These are phyloP conservation scores for Mucor circinelloides DNA, from an alignment of 371 early-diverging fungal genomes.

Conservation along the genomic window DNA sequence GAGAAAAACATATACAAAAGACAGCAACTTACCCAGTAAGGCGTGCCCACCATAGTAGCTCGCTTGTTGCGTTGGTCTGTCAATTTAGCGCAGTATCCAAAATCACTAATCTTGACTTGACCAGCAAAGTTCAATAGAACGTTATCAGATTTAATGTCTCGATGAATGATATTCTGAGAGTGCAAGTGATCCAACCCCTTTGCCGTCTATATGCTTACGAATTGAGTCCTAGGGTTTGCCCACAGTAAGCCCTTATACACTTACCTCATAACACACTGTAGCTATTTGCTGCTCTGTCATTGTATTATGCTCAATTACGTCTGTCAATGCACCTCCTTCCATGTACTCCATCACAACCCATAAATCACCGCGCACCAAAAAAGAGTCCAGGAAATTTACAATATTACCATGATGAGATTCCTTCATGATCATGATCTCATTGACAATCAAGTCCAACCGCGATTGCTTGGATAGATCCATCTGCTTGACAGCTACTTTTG, in stretches of 20 bases:
- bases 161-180: constrained; percentile 81
- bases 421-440: constrained; percentile 97
- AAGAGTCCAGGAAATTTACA: constrained; percentile 94
- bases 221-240: neutral
- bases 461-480: constrained; percentile 94
- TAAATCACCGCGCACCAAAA: constrained; percentile 82
- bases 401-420: constrained; percentile 95
- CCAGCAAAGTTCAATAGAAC: constrained; percentile 78
- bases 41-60: constrained; percentile 92
- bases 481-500: constrained; percentile 92
- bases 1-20: neutral
- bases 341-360: constrained; percentile 99
- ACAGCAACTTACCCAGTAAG: constrained; percentile 68
- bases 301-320: constrained; percentile 91
- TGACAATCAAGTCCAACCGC: constrained; percentile 92
- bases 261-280: constrained; percentile 83
- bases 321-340: constrained; percentile 97
- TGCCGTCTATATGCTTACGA: constrained; percentile 28
- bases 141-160: constrained; percentile 92
- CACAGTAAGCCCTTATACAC: neutral
- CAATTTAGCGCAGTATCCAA: constrained; percentile 92
- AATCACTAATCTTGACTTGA: constrained; percentile 86
- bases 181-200: constrained; percentile 85
- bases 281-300: constrained; percentile 92
- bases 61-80: constrained; percentile 73